Evolutionary conservation across 371 early-diverging fungal species (phyloP).

Genomic region (Lichtheimia hyalospora): DNA sequence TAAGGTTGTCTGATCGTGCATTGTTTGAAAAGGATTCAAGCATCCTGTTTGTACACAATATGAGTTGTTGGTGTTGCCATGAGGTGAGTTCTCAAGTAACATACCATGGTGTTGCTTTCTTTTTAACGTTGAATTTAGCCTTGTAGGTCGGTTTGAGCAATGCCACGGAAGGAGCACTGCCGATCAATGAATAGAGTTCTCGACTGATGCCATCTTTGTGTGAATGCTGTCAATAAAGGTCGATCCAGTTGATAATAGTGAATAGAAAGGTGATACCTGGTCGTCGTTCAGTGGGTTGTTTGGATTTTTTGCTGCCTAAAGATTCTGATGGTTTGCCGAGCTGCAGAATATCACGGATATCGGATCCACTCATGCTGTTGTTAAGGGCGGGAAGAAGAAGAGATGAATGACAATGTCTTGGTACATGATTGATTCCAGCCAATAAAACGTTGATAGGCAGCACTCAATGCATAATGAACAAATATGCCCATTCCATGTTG

Average conservation of each 20-base stretch:
- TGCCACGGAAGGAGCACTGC: constrained; percentile 67
- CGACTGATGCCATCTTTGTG: constrained; percentile 65
- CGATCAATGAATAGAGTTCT: constrained; percentile 69
- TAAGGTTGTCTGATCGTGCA: constrained; percentile 72
- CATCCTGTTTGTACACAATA: constrained; percentile 46
- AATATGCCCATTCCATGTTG: too few relatives aligned
- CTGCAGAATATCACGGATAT: constrained; percentile 69
- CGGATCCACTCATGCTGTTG: constrained; percentile 51
- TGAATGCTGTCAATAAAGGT: background rate
- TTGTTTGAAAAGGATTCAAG: constrained; percentile 72
- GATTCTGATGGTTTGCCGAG: constrained; percentile 47
- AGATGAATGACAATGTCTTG: too few relatives aligned
- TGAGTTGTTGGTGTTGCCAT: background rate
- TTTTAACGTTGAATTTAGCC: constrained; percentile 68
- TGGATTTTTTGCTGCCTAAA: constrained; percentile 21
- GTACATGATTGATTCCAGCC: too few relatives aligned
- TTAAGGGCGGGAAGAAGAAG: too few relatives aligned
- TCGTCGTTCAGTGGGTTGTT: constrained; percentile 48
- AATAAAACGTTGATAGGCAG: too few relatives aligned
- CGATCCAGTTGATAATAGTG: background rate
- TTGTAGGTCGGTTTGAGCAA: constrained; percentile 65
- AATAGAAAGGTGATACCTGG: constrained; percentile 35
- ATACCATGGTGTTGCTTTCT: constrained; percentile 66
- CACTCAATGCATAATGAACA: too few relatives aligned
- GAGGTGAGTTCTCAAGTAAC: background rate